These are phyloP conservation scores for Metschnikowia lachancei DNA, from an alignment of 805 yeast species.

Conservation along the genomic window DNA sequence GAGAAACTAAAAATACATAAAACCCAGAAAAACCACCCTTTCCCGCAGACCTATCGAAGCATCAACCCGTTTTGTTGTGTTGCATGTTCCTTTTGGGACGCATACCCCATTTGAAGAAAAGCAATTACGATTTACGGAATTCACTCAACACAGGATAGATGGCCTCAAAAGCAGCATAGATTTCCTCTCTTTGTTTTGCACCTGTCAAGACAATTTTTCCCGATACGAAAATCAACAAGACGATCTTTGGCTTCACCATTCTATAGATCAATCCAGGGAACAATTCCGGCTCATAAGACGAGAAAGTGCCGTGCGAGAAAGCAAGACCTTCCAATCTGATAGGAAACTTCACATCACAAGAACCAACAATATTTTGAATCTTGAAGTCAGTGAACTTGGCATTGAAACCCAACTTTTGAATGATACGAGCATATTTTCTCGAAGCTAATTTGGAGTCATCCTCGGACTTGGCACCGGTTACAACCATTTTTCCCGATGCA, in stretches of 20 bases:
- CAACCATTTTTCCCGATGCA: constrained; percentile 99
- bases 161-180: constrained; percentile 96
- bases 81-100: background rate
- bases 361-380: constrained; percentile 96
- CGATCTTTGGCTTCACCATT: constrained; percentile 99
- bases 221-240: constrained; percentile 88
- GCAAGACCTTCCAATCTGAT: constrained; percentile 97
- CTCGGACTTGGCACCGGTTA: constrained; percentile 98
- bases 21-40: constrained; percentile 12
- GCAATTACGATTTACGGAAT: constrained; percentile 71
- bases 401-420: constrained; percentile 95
- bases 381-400: constrained; percentile 98
- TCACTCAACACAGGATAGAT: constrained; percentile 98
- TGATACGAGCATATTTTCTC: constrained; percentile 95
- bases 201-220: constrained; percentile 98
- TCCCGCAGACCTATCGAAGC: constrained; percentile 5
- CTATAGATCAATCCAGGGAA: constrained; percentile 98
- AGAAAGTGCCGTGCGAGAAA: constrained; percentile 97
- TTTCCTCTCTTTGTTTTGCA: constrained; percentile 98
- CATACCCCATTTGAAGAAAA: background rate
- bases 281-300: constrained; percentile 95
- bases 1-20: constrained; percentile 12
- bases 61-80: background rate
- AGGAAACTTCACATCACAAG: constrained; percentile 98
- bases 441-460: constrained; percentile 98